Base-by-base conservation (phyloP, 345 rosid genomes). In the Boechera divaricarpa region DNA sequence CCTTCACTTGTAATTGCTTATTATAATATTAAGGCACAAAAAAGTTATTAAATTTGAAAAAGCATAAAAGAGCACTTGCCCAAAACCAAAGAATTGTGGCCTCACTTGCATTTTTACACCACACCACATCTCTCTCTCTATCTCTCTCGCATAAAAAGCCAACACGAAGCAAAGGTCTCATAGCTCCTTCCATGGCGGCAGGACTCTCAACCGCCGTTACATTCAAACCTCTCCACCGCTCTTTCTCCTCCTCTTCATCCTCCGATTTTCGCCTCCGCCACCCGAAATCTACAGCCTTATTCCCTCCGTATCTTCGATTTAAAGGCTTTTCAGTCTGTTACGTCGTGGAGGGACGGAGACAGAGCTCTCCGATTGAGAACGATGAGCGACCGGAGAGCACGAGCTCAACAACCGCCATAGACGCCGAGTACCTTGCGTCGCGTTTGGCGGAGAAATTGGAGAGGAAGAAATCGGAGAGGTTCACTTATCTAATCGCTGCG, bases 401-500 rank as follows among this genome's bases (percentile, higher is more conserved):
- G 80, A 83, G 64, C 49, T 67, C 53, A 4, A 33, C 18, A 10
- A 33, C 15, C 68, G 11, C n/a, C 44, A 12, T 2, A 31, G 73
- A 81, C 54, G 21, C 76, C 0, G 86, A 80, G 84, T 67, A 80
- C 63, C 68, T 70, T 1, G 69, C 80, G 26, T 32, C 78, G 31
- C 87, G 84, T 28, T 52, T 80, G 24, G 83, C 86, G 36, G 90
- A 86, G 89, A 83, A 82, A 55, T 29, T 78, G 24, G 88, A 84
- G 10, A 85, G 93, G 82, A 92, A 89, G 85, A 86, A 74, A 81
- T 88, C 91, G 6, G 96, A 95, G 86, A 83, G 98, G 86, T 80
- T 72, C 28, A 92, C 94, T 4, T 95, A 92, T 59, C 82, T 95
- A 1, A 80, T 89, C 9, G 98, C 98, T 4, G 98, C 99, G 0